Conservation (phyloP, 345 rosid genomes). For the Boechera retrofracta region DNA sequence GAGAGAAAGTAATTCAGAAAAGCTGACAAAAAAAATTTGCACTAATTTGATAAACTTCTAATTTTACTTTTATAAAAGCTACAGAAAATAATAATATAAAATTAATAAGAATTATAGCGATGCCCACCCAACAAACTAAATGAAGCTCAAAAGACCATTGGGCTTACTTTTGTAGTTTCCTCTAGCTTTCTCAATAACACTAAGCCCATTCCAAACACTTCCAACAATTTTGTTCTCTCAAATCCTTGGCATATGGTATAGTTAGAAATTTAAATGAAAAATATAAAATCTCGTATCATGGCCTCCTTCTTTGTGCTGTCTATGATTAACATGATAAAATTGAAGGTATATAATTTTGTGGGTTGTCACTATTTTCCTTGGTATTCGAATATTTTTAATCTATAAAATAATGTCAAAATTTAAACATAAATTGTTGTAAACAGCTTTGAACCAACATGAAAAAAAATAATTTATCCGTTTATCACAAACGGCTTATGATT, state of each 20-base stretch:
- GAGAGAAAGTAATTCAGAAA: not conserved
- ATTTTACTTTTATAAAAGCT: not conserved
- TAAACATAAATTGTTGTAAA: not conserved
- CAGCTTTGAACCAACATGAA: not conserved
- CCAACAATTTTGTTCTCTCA: not conserved
- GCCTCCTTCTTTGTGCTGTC: slow-evolving; percentile 20
- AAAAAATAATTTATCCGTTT: not conserved
- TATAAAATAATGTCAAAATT: not conserved
- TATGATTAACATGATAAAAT: not conserved
- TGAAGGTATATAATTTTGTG: not conserved
- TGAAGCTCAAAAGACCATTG: slow-evolving; percentile 20
- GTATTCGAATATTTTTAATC: not conserved
- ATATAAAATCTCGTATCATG: slow-evolving; percentile 7
- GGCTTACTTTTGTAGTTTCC: slow-evolving; percentile 13
- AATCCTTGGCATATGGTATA: not conserved
- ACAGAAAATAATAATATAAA: not conserved
- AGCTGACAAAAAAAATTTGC: slow-evolving; percentile 1
- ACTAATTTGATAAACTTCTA: not conserved
- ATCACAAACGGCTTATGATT: not conserved
- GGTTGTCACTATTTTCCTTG: slow-evolving; percentile 25
- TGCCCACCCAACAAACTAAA: not conserved
- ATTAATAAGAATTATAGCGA: not conserved
- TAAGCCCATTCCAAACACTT: slow-evolving; percentile 19
- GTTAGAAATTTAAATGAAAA: not conserved
- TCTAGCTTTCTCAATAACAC: not conserved